phyloP scores from a whole-genome alignment of 2,329 filamentous ascomycete genomes.

The Epichloe sp. region DNA sequence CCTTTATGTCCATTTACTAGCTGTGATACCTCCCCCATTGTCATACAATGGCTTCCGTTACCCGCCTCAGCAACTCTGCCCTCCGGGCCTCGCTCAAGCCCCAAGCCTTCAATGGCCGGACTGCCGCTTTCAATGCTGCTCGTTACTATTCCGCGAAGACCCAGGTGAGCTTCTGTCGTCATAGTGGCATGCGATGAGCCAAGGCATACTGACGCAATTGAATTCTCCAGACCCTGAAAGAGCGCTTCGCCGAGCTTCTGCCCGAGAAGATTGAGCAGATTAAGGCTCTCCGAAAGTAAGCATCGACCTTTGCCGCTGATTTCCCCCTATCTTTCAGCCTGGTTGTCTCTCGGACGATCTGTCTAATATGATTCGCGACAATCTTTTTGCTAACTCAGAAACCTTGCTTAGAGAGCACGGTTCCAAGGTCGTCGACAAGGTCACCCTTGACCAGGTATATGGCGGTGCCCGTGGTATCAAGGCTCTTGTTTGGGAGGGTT shows the following conservation, averaged over 20 bases:
- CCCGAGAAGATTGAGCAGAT: slow-evolving; percentile 98
- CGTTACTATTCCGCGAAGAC: slow-evolving; percentile 91
- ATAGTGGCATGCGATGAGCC: not conserved
- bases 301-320: not conserved
- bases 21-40: slow-evolving; percentile 11
- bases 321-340: not conserved
- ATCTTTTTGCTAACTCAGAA: slow-evolving; percentile 10
- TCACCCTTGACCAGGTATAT: slow-evolving; percentile 98
- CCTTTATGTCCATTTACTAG: not conserved
- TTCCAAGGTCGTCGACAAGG: slow-evolving; percentile 89
- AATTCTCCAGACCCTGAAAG: slow-evolving; percentile 69
- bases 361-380: slow-evolving; percentile 8
- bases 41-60: slow-evolving; percentile 62
- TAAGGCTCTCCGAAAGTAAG: slow-evolving; percentile 94
- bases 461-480: slow-evolving; percentile 99
- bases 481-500: slow-evolving; percentile 96
- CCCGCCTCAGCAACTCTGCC: slow-evolving; percentile 70
- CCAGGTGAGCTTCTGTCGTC: slow-evolving; percentile 44
- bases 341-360: not conserved
- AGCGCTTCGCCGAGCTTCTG: slow-evolving; percentile 91
- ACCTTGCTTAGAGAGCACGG: slow-evolving; percentile 63
- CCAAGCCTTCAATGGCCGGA: slow-evolving; percentile 54
- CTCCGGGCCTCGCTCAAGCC: slow-evolving; percentile 63
- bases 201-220: slow-evolving; percentile 2
- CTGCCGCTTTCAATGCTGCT: slow-evolving; percentile 65